Evolutionary conservation across 345 rosid genomes (phyloP).

Genomic region (Dovyalis caffra): DNA sequence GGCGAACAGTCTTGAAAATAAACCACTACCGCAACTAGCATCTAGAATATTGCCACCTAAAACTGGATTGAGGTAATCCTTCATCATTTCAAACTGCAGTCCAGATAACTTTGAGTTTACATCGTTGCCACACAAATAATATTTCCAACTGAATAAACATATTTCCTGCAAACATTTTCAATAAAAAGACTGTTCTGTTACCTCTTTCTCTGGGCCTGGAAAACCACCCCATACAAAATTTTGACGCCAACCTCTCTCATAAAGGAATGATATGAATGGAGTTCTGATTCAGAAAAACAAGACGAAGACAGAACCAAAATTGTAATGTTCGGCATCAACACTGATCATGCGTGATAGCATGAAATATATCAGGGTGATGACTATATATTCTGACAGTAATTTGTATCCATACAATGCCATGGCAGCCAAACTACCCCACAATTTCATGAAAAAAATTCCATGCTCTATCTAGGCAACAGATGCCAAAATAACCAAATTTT

Average conservation of each 20-base stretch:
- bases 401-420: neutral
- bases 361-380: neutral
- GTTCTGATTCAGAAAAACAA: constrained; percentile 39
- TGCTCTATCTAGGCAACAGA: neutral
- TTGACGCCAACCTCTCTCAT: constrained; percentile 98
- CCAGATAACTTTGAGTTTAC: constrained; percentile 13
- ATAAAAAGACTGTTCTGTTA: constrained; percentile 15
- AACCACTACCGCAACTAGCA: constrained; percentile 91
- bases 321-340: neutral
- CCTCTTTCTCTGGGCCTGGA: constrained; percentile 93
- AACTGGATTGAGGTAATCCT: constrained; percentile 68
- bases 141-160: neutral
- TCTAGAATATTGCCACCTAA: constrained; percentile 80
- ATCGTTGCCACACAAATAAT: constrained; percentile 1
- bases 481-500: neutral
- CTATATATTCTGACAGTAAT: neutral
- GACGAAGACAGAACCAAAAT: neutral
- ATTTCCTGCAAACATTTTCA: neutral
- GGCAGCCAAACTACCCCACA: neutral
- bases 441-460: neutral
- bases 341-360: neutral
- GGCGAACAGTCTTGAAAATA: constrained; percentile 75
- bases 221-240: constrained; percentile 67
- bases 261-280: constrained; percentile 67
- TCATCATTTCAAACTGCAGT: constrained; percentile 71